Evolutionary conservation across 2,329 filamentous ascomycete species (phyloP).

Genomic region (Botrytis elliptica): DNA sequence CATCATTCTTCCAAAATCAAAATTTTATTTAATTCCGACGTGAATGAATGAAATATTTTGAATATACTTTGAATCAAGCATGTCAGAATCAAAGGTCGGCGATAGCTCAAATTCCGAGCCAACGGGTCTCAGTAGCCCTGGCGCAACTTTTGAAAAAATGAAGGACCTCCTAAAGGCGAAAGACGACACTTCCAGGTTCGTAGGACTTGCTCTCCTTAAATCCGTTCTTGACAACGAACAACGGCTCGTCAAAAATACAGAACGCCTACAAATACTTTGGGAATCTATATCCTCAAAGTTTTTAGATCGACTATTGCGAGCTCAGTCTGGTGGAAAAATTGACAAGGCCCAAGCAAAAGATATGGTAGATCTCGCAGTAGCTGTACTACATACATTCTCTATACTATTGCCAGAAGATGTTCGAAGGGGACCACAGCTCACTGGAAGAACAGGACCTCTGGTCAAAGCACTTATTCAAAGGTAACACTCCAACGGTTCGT

Average conservation of each 20-base stretch:
- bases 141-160: slow-evolving; percentile 48
- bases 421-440: slow-evolving; percentile 48
- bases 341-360: slow-evolving; percentile 49
- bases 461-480: slow-evolving; percentile 54
- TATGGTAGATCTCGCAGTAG: slow-evolving; percentile 63
- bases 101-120: slow-evolving; percentile 5
- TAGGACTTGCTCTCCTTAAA: slow-evolving; percentile 64
- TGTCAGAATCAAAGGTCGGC: slow-evolving; percentile 4
- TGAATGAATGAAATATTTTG: background rate
- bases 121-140: slow-evolving; percentile 23
- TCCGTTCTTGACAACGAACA: slow-evolving; percentile 62
- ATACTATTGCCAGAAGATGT: slow-evolving; percentile 53
- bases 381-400: slow-evolving; percentile 62
- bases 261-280: slow-evolving; percentile 54
- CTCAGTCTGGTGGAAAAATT: slow-evolving; percentile 45
- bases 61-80: background rate
- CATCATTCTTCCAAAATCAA: background rate
- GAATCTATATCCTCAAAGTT: slow-evolving; percentile 60
- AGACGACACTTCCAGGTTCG: slow-evolving; percentile 67
- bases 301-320: slow-evolving; percentile 60
- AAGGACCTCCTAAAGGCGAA: slow-evolving; percentile 55
- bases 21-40: background rate
- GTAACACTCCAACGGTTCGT: slow-evolving; percentile 40
- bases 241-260: slow-evolving; percentile 49
- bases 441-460: slow-evolving; percentile 53